Evolutionary conservation across 805 yeast genomes (phyloP).

Genomic region (Kregervanrija delftensis): DNA sequence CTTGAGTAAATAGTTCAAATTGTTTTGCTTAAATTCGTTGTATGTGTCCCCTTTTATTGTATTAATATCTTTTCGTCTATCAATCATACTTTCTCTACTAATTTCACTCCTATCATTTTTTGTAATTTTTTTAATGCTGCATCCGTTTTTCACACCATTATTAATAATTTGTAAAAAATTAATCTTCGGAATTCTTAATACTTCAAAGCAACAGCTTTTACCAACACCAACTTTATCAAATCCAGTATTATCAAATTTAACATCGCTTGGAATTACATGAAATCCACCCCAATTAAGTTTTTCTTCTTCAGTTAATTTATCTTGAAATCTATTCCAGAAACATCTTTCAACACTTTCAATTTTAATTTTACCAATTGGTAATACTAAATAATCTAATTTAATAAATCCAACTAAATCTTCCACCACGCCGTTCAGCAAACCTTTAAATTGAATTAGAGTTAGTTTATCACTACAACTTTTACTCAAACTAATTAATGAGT

Average conservation of each 20-base stretch:
- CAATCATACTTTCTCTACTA: slow-evolving; percentile 9
- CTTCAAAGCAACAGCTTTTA: too few species aligned
- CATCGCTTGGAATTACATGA: too few species aligned
- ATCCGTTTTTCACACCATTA: slow-evolving; percentile 59
- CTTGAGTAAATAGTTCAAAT: slow-evolving; percentile 1
- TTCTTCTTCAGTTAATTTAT: background rate
- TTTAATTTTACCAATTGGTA: slow-evolving; percentile 30
- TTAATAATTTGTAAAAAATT: slow-evolving; percentile 34
- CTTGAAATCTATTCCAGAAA: slow-evolving; percentile 25
- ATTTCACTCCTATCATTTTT: slow-evolving; percentile 28
- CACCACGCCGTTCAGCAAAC: slow-evolving; percentile 43
- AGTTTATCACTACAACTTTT: slow-evolving; percentile 90
- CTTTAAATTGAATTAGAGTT: slow-evolving; percentile 52
- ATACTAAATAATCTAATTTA: slow-evolving; percentile 40
- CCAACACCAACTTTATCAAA: too few species aligned
- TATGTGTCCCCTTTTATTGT: slow-evolving; percentile 4
- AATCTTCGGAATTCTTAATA: too few species aligned
- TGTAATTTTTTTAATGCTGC: slow-evolving; percentile 37
- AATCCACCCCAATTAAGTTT: too few species aligned
- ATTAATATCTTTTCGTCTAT: background rate
- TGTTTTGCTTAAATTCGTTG: slow-evolving; percentile 10
- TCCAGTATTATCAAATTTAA: too few species aligned
- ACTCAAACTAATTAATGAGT: slow-evolving; percentile 63
- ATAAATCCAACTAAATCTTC: slow-evolving; percentile 26
- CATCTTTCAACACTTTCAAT: slow-evolving; percentile 35